Conservation (phyloP, 2,329 filamentous ascomycete species). For the Leptographium galeiforme region DNA sequence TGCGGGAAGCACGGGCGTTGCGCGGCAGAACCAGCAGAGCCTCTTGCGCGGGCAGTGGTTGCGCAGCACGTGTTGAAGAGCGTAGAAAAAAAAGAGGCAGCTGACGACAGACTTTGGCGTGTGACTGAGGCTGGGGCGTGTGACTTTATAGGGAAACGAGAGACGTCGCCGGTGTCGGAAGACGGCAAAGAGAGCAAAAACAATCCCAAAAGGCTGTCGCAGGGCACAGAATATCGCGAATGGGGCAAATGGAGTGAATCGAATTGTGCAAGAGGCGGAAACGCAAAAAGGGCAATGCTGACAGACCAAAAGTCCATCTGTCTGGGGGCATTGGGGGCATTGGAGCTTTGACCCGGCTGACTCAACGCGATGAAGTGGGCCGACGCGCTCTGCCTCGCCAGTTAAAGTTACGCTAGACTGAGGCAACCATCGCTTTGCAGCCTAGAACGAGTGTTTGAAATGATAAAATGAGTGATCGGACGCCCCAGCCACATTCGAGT, state of each 20-base stretch:
- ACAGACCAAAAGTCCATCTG: not conserved
- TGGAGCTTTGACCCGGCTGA: not conserved
- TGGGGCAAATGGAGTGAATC: no score
- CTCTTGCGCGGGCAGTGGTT: no score
- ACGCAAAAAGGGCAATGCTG: not conserved
- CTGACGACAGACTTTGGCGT: not conserved
- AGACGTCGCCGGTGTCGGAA: not conserved
- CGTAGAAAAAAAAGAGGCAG: not conserved
- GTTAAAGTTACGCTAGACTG: not conserved
- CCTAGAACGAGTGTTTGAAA: not conserved
- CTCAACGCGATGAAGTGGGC: not conserved
- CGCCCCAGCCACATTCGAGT: no score
- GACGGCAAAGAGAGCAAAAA: not conserved
- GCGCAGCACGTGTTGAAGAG: not conserved
- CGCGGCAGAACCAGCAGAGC: not conserved
- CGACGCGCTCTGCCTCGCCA: not conserved
- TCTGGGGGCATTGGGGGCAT: not conserved
- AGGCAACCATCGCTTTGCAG: not conserved
- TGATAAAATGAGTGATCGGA: no score
- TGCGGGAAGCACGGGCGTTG: not conserved
- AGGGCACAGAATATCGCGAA: no score
- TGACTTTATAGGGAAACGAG: not conserved
- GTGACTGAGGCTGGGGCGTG: not conserved
- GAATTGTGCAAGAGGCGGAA: no score
- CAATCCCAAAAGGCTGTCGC: no score